Conservation (phyloP, 345 rosid species). For the Erucastrum elatum region DNA sequence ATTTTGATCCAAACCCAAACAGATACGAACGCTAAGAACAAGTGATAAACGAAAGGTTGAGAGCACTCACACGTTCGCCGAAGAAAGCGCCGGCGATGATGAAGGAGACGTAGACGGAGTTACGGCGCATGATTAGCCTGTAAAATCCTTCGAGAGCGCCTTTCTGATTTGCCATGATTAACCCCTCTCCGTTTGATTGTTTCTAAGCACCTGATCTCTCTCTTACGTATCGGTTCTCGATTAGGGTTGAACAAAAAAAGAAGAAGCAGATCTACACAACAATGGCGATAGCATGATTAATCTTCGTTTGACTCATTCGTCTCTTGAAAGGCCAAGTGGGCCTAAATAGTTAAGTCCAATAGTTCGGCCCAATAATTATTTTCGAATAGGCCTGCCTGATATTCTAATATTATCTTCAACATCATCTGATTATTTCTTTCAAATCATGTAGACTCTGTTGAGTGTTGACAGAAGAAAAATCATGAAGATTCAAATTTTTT, state of each 20-base stretch:
- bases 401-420: too few species aligned
- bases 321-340: constrained; percentile 6
- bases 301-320: constrained; percentile 18
- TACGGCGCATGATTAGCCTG: constrained; percentile 85
- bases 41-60: background rate
- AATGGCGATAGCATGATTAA: constrained; percentile 12
- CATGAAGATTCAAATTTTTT: too few species aligned
- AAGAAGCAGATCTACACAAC: constrained; percentile 24
- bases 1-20: too few species aligned
- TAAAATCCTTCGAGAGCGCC: constrained; percentile 78
- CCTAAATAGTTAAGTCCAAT: background rate
- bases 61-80: constrained; percentile 71
- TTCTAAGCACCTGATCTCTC: background rate
- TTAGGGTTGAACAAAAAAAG: constrained; percentile 34
- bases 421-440: too few species aligned
- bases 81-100: constrained; percentile 90
- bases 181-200: background rate
- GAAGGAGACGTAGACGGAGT: constrained; percentile 92
- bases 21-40: background rate
- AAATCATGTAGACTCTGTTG: too few species aligned
- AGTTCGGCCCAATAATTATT: background rate
- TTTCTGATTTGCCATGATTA: constrained; percentile 66
- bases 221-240: background rate
- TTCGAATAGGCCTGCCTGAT: background rate
- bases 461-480: too few species aligned